These are phyloP conservation scores for Ophiostoma fasciatum DNA, from an alignment of 2,329 filamentous ascomycete species.

Conservation along the genomic window DNA sequence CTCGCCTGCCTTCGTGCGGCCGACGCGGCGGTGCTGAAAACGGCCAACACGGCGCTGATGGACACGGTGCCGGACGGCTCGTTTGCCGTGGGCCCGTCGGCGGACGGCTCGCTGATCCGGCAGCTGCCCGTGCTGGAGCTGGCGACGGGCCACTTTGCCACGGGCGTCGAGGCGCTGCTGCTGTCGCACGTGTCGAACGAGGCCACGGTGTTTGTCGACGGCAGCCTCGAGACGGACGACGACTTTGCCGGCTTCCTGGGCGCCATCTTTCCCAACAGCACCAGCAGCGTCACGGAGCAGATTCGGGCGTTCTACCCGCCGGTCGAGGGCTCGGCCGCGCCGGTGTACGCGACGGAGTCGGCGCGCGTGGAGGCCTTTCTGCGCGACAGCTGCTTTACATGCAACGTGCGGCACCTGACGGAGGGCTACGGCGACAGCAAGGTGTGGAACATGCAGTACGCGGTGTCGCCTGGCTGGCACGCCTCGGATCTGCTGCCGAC, in stretches of 20 bases:
- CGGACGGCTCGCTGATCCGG: constrained; percentile 19
- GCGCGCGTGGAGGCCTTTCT: constrained; percentile 18
- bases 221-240: constrained; percentile 16
- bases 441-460: constrained; percentile 26
- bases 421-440: constrained; percentile 21
- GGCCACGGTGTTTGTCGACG: constrained; percentile 17
- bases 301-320: constrained; percentile 19
- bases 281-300: constrained; percentile 15
- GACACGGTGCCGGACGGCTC: constrained; percentile 15
- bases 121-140: constrained; percentile 19
- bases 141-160: constrained; percentile 15
- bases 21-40: constrained; percentile 12
- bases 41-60: constrained; percentile 17
- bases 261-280: constrained; percentile 19
- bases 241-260: constrained; percentile 19
- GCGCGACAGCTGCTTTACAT: constrained; percentile 22
- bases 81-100: constrained; percentile 19
- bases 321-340: constrained; percentile 1
- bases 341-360: constrained; percentile 13
- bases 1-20: constrained; percentile 17
- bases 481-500: constrained; percentile 25
- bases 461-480: constrained; percentile 23
- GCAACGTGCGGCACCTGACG: constrained; percentile 23
- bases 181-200: constrained; percentile 19
- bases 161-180: constrained; percentile 16